Conservation (phyloP, 257 asterid species). For the Scutellaria galericulata region DNA sequence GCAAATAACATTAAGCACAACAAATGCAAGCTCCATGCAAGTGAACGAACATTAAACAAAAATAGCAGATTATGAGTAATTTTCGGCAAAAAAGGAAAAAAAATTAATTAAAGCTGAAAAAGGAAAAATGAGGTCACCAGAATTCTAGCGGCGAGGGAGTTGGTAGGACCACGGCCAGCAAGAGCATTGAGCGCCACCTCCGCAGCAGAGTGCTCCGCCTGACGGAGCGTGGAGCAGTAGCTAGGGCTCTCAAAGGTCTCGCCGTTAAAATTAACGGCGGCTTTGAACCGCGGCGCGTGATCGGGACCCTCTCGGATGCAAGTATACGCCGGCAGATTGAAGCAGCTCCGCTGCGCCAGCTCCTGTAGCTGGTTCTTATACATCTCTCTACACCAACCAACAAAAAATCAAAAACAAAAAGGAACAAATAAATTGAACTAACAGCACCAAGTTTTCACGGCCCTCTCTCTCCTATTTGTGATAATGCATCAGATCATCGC, state of each 20-base stretch:
- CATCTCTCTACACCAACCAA: constrained; percentile 48
- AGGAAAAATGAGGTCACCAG: constrained; percentile 46
- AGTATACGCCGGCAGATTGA: constrained; percentile 81
- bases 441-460: constrained; percentile 29
- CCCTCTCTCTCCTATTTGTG: constrained; percentile 8
- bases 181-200: constrained; percentile 82
- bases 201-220: constrained; percentile 92
- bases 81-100: not conserved
- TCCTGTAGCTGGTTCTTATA: constrained; percentile 92
- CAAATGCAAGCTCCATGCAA: constrained; percentile 9
- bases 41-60: constrained; percentile 11
- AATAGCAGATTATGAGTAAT: not conserved
- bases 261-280: constrained; percentile 77
- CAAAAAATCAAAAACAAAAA: constrained; percentile 5
- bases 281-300: constrained; percentile 95
- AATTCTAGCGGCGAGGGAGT: constrained; percentile 81
- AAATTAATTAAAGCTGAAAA: not conserved
- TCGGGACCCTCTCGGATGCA: constrained; percentile 87
- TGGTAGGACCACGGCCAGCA: constrained; percentile 70
- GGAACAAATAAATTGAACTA: constrained; percentile 27
- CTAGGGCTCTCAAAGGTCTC: constrained; percentile 82
- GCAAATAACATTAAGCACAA: constrained; percentile 25
- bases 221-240: constrained; percentile 89
- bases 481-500: constrained; percentile 45
- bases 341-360: constrained; percentile 96